Evolutionary conservation across 495 filamentous ascomycete genomes (phyloP).

Genomic region (Tuber borchii): DNA sequence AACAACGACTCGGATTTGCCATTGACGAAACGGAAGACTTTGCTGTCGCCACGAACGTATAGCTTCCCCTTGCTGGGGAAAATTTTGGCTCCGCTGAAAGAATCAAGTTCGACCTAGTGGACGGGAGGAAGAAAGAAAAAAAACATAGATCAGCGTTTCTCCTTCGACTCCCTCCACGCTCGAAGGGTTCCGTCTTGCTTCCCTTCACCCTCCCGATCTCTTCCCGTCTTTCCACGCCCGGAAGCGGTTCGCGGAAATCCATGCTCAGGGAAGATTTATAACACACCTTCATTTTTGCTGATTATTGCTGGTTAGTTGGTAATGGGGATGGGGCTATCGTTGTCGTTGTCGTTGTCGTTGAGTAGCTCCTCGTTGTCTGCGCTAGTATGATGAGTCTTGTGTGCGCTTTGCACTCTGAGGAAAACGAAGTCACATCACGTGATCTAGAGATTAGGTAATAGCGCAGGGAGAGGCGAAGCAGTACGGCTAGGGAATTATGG

Average conservation of each 20-base stretch:
- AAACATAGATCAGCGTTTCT: conserved; percentile 18
- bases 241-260: conserved; percentile 8
- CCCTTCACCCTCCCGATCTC: not conserved
- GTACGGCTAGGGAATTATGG: not conserved
- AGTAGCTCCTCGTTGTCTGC: conserved; percentile 23
- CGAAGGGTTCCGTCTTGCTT: conserved; percentile 8
- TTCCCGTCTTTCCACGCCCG: not conserved
- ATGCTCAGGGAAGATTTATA: conserved; percentile 2
- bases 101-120: conserved; percentile 42
- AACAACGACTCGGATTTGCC: conserved; percentile 99
- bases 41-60: conserved; percentile 98
- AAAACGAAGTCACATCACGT: conserved; percentile 35
- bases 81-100: conserved; percentile 42
- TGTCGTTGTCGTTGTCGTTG: conserved; percentile 20
- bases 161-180: conserved; percentile 4
- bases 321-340: conserved; percentile 20
- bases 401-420: conserved; percentile 3
- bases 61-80: conserved; percentile 58
- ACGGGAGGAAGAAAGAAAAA: not conserved
- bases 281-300: conserved; percentile 42
- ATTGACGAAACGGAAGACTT: conserved; percentile 99
- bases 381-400: conserved; percentile 10
- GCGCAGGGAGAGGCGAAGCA: not conserved
- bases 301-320: conserved; percentile 30
- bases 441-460: conserved; percentile 3